Conservation (phyloP, 2,329 filamentous ascomycete species). For the Trichophyton rubrum region DNA sequence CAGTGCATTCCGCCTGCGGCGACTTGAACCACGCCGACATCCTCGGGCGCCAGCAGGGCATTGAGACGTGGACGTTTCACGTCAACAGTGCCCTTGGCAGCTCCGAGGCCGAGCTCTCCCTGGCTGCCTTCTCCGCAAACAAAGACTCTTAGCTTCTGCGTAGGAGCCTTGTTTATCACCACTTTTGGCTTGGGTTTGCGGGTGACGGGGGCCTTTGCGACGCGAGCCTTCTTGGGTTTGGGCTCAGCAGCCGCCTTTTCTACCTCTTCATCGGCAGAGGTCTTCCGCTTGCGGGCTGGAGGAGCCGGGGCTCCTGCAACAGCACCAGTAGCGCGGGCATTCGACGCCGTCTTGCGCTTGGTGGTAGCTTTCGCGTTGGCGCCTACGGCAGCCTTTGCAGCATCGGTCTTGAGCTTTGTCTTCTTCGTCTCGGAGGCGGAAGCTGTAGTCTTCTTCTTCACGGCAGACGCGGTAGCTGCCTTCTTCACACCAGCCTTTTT, state of each 20-base stretch:
- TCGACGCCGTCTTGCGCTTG: slow-evolving; percentile 1
- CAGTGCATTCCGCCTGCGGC: slow-evolving; percentile 74
- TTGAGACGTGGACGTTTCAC: slow-evolving; percentile 65
- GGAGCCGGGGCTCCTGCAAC: slow-evolving; percentile 16
- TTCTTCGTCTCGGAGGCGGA: slow-evolving; percentile 2
- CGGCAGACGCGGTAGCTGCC: not conserved
- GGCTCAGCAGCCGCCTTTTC: slow-evolving; percentile 9
- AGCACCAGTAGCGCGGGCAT: not conserved
- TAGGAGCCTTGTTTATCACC: slow-evolving; percentile 52
- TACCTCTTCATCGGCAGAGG: slow-evolving; percentile 12
- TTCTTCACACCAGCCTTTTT: slow-evolving; percentile 7
- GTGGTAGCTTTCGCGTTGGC: slow-evolving; percentile 1
- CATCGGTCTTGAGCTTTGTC: slow-evolving; percentile 4
- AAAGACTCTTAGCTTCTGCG: slow-evolving; percentile 51
- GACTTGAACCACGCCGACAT: slow-evolving; percentile 58
- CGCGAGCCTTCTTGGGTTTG: slow-evolving; percentile 15
- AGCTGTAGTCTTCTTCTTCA: slow-evolving; percentile 4
- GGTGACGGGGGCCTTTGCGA: slow-evolving; percentile 10
- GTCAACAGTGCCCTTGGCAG: slow-evolving; percentile 53
- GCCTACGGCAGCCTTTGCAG: not conserved
- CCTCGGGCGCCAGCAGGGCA: slow-evolving; percentile 42
- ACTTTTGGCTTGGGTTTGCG: slow-evolving; percentile 13
- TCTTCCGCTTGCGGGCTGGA: slow-evolving; percentile 8
- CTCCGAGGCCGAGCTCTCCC: slow-evolving; percentile 71
- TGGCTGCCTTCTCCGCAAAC: slow-evolving; percentile 69